phyloP scores from a whole-genome alignment of 169 alveolate genomes.

The Plasmodium cynomolgi region DNA sequence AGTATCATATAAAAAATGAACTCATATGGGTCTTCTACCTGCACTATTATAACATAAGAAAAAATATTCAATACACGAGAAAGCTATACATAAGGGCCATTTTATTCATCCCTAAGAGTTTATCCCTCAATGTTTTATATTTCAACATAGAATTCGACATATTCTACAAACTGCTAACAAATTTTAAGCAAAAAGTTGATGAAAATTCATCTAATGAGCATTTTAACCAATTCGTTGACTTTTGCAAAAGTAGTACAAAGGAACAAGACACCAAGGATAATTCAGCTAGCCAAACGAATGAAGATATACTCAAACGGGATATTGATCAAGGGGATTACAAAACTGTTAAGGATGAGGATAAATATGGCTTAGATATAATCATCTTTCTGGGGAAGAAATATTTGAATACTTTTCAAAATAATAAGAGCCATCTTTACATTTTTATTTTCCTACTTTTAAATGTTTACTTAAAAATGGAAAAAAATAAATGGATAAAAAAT shows the following conservation, averaged over 20 bases:
- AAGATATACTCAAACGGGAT: constrained; percentile 23
- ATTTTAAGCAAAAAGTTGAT: constrained; percentile 24
- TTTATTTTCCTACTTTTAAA: constrained; percentile 47
- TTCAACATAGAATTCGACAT: constrained; percentile 51
- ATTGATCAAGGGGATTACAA: constrained; percentile 7
- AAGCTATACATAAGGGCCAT: constrained; percentile 67
- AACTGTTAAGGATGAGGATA: constrained; percentile 34
- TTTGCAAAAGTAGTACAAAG: neutral
- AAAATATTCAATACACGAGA: constrained; percentile 47
- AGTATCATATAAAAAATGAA: constrained; percentile 60
- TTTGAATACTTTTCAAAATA: constrained; percentile 21
- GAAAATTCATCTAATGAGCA: neutral
- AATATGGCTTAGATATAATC: constrained; percentile 42
- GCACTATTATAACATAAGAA: constrained; percentile 28
- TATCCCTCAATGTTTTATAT: constrained; percentile 12
- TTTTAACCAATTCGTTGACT: constrained; percentile 4
- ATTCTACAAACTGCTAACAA: constrained; percentile 31
- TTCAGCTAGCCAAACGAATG: neutral
- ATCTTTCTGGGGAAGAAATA: constrained; percentile 47
- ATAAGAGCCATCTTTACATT: constrained; percentile 27
- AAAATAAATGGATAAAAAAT: constrained; percentile 30
- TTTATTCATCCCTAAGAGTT: constrained; percentile 22
- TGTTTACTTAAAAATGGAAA: constrained; percentile 45
- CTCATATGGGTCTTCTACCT: constrained; percentile 40
- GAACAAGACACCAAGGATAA: neutral